Evolutionary conservation across 2,329 filamentous ascomycete species (phyloP).

Genomic region (Pseudogymnoascus pannorum): DNA sequence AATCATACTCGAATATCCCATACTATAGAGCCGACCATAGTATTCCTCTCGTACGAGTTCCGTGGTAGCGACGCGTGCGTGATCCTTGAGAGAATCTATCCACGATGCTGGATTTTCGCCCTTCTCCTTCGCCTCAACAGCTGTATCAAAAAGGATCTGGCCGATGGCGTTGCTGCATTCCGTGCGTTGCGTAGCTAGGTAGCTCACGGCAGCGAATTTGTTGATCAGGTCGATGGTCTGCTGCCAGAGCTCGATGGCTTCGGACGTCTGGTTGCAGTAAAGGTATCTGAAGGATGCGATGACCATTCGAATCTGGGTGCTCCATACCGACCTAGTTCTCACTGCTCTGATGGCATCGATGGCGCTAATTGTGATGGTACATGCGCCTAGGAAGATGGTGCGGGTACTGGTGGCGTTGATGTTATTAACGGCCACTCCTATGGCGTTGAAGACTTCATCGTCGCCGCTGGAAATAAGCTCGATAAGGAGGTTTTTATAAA

Average conservation of each 20-base stretch:
- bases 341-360: not conserved
- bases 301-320: not conserved
- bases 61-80: not conserved
- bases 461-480: not conserved
- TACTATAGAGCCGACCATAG: not conserved
- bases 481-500: not conserved
- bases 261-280: not conserved
- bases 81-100: not conserved
- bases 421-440: not conserved
- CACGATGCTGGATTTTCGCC: not conserved
- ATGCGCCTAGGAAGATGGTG: not conserved
- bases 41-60: not conserved
- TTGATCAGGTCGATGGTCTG: not conserved
- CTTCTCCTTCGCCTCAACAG: not conserved
- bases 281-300: not conserved
- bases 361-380: not conserved
- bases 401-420: not conserved
- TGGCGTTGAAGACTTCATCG: not conserved
- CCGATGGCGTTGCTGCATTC: not conserved
- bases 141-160: not conserved
- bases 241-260: not conserved
- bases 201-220: not conserved
- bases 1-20: not conserved
- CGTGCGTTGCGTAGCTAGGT: too few relatives aligned
- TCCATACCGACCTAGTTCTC: too few relatives aligned